Conservation (phyloP, 768 basidiomycete genomes). For the Trametes villosa region DNA sequence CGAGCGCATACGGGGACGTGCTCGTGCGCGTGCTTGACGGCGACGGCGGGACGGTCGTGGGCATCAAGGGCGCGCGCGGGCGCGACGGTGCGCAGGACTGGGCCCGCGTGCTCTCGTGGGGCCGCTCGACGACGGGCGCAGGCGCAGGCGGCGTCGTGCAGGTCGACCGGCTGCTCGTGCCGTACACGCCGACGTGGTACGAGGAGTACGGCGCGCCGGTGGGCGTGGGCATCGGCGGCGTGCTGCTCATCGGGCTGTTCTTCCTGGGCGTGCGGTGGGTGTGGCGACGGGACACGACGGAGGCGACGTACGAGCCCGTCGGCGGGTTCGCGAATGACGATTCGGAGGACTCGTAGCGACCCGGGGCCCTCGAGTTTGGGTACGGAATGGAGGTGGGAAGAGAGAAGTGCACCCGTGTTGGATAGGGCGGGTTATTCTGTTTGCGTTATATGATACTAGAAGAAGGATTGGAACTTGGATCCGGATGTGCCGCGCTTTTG, state of each 20-base stretch:
- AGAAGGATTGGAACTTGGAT: slow-evolving; percentile 6
- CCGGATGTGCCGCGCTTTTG: neutral
- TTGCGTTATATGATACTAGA: slow-evolving; percentile 17
- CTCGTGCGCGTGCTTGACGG: slow-evolving; percentile 66
- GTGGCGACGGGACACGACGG: slow-evolving; percentile 77
- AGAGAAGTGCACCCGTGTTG: neutral
- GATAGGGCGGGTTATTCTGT: neutral
- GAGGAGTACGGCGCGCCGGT: slow-evolving; percentile 71
- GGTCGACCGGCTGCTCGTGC: slow-evolving; percentile 81
- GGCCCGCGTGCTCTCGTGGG: slow-evolving; percentile 72
- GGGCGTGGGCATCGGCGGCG: slow-evolving; percentile 61
- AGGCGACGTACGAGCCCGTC: slow-evolving; percentile 89
- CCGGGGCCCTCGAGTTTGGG: neutral
- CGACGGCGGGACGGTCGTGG: slow-evolving; percentile 56
- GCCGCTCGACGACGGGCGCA: slow-evolving; percentile 71
- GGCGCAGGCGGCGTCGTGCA: slow-evolving; percentile 88
- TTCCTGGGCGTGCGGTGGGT: slow-evolving; percentile 72
- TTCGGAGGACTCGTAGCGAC: slow-evolving; percentile 35
- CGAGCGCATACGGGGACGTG: slow-evolving; percentile 71
- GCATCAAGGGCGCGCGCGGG: slow-evolving; percentile 75
- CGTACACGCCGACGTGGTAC: slow-evolving; percentile 90
- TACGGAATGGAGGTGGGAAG: neutral
- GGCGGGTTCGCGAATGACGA: slow-evolving; percentile 76
- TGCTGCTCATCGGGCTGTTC: slow-evolving; percentile 65
- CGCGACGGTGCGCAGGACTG: slow-evolving; percentile 65